A percentile compares a stretch with the other conserved stretches of the same genome.
These are phyloP conservation scores for Sugiyamaella paludigena DNA, from an alignment of 1,139 yeast genomes.

Conservation along the genomic window DNA sequence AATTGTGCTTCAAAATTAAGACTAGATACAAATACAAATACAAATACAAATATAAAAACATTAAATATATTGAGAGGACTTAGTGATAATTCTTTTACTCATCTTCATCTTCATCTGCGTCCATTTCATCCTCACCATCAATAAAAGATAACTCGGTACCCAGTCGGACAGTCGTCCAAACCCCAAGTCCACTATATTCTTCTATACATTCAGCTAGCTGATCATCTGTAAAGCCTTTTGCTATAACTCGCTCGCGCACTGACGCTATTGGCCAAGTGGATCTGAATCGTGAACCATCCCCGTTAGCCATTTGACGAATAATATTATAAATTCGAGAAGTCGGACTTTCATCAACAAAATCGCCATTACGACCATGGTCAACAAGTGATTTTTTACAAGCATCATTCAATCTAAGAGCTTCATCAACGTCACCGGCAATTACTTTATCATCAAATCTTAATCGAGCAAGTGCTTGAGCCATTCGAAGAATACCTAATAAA, in stretches of 20 bases:
- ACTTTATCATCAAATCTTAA: conserved; percentile 77
- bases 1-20: no score
- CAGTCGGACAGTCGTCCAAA: conserved; percentile 71
- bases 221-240: conserved; percentile 79
- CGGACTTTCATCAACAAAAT: conserved; percentile 46
- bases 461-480: conserved; percentile 93
- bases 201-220: conserved; percentile 73
- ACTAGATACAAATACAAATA: neutral
- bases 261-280: conserved; percentile 54
- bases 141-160: conserved; percentile 31
- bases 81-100: neutral
- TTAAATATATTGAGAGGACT: neutral
- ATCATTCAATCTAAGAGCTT: conserved; percentile 81
- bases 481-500: conserved; percentile 81
- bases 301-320: conserved; percentile 52
- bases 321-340: conserved; percentile 61
- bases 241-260: conserved; percentile 67
- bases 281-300: conserved; percentile 43
- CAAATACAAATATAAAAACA: neutral
- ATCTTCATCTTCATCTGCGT: conserved; percentile 9
- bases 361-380: conserved; percentile 33
- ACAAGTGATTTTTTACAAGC: conserved; percentile 84
- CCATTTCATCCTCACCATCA: conserved; percentile 17
- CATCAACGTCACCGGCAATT: conserved; percentile 82
- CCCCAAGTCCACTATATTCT: conserved; percentile 68